Percentiles rank a stretch among this genome's conserved stretches.
Evolutionary conservation across 2,329 filamentous ascomycete species (phyloP).

Genomic region (Ploettnerulaceae sp.): DNA sequence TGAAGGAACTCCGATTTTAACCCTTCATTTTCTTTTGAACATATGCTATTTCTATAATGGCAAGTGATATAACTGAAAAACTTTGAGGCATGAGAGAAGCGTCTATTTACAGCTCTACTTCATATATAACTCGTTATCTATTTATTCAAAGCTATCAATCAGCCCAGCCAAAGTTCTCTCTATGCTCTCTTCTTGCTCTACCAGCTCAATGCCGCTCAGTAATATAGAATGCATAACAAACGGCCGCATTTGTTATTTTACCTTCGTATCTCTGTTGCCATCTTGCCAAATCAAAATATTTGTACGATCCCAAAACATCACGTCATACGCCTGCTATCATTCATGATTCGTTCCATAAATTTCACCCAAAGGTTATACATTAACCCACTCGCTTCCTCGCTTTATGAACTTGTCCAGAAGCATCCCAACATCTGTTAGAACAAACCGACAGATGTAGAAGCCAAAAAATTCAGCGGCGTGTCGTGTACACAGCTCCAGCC

Average conservation of each 20-base stretch:
- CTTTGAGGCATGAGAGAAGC: too few relatives aligned
- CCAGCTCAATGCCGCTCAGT: conserved; percentile 3
- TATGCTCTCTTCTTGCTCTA: conserved; percentile 9
- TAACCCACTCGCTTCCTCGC: conserved; percentile 91
- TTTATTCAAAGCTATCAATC: conserved; percentile 1
- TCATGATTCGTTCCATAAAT: conserved; percentile 5
- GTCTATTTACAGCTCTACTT: neutral
- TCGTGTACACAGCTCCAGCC: conserved; percentile 85
- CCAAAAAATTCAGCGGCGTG: conserved; percentile 97
- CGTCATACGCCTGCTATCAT: conserved; percentile 1
- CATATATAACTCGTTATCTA: neutral
- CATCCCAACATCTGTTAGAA: conserved; percentile 75
- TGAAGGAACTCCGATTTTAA: too few relatives aligned
- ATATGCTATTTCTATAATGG: too few relatives aligned
- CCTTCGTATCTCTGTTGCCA: too few relatives aligned
- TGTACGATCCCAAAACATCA: neutral
- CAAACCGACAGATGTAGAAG: conserved; percentile 94
- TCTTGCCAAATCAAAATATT: neutral
- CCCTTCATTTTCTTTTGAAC: too few relatives aligned
- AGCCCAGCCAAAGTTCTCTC: conserved; percentile 5
- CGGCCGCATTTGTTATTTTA: too few relatives aligned
- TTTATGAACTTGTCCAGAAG: conserved; percentile 97
- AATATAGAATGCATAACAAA: too few relatives aligned
- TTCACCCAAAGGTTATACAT: conserved; percentile 39
- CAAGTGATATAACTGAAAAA: too few relatives aligned